These are phyloP conservation scores for Megacollybia platyphylla DNA, from an alignment of 1,284 basidiomycete genomes.

Conservation along the genomic window DNA sequence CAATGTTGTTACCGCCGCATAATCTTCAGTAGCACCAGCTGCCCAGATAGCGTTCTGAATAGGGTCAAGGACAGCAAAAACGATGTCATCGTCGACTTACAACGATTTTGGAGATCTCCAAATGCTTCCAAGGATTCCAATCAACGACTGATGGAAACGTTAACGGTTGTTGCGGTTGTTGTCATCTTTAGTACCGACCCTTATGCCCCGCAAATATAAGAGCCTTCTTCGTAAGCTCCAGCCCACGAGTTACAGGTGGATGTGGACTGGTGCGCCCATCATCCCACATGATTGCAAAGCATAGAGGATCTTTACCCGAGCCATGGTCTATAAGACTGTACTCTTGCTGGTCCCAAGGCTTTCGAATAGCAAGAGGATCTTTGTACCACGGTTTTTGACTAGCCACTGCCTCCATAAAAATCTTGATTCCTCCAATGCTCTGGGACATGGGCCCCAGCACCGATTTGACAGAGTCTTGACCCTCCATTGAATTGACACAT, in stretches of 20 bases:
- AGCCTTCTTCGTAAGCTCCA: slow-evolving; percentile 44
- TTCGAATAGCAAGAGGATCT: slow-evolving; percentile 51
- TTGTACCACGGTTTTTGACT: slow-evolving; percentile 51
- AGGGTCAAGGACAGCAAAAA: not conserved
- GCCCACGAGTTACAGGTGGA: slow-evolving; percentile 56
- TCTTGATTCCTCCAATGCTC: slow-evolving; percentile 46
- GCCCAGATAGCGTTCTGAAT: slow-evolving; percentile 25
- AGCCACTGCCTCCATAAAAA: slow-evolving; percentile 56
- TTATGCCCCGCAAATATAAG: slow-evolving; percentile 57
- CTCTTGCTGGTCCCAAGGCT: slow-evolving; percentile 50
- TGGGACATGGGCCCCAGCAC: slow-evolving; percentile 65
- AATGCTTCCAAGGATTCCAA: slow-evolving; percentile 30
- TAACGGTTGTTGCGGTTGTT: not conserved
- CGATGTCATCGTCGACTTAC: slow-evolving; percentile 15
- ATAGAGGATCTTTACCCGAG: slow-evolving; percentile 31
- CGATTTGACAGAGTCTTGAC: slow-evolving; percentile 62
- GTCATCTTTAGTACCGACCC: slow-evolving; percentile 20
- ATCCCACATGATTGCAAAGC: slow-evolving; percentile 48
- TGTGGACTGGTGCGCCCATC: slow-evolving; percentile 54
- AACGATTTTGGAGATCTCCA: slow-evolving; percentile 17
- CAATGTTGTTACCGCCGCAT: slow-evolving; percentile 19
- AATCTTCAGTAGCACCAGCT: slow-evolving; percentile 24
- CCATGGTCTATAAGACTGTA: slow-evolving; percentile 45
- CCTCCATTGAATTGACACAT: slow-evolving; percentile 46
- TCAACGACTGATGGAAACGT: slow-evolving; percentile 15